phyloP scores from a whole-genome alignment of 441 rosid genomes.

The Arabidopsis lyrata region DNA sequence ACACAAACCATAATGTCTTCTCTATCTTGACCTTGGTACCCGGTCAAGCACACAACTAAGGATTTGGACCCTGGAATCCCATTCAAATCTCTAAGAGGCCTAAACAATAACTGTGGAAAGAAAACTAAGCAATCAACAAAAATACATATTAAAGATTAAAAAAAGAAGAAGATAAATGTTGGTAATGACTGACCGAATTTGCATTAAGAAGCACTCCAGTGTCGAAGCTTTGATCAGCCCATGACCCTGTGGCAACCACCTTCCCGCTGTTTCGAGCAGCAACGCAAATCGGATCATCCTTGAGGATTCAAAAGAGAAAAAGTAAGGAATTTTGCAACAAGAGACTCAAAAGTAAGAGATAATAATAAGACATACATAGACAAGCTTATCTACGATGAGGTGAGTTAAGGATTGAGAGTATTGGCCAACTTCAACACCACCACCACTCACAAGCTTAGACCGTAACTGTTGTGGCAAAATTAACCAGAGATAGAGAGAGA shows the following conservation, averaged over 20 bases:
- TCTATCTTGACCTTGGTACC: constrained; percentile 90
- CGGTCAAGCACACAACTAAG: constrained; percentile 82
- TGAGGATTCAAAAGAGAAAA: not conserved
- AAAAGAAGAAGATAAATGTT: not conserved
- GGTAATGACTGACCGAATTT: constrained; percentile 54
- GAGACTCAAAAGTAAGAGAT: not conserved
- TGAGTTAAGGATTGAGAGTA: constrained; percentile 63
- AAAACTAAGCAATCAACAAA: not conserved
- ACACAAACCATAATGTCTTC: constrained; percentile 86
- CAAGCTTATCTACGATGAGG: constrained; percentile 74
- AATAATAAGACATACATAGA: constrained; percentile 54
- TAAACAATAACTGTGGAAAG: constrained; percentile 67
- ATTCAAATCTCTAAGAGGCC: constrained; percentile 76
- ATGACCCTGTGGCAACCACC: constrained; percentile 67
- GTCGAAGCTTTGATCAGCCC: constrained; percentile 90
- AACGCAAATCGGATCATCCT: constrained; percentile 83
- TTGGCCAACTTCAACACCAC: constrained; percentile 72
- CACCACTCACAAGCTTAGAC: constrained; percentile 77
- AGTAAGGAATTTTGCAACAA: not conserved
- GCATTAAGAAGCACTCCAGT: constrained; percentile 72
- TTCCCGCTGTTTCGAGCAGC: constrained; percentile 78
- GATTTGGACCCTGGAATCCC: constrained; percentile 80
- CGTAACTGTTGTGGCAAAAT: too few relatives aligned
- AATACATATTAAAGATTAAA: not conserved
- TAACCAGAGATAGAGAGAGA: too few relatives aligned